phyloP scores from a whole-genome alignment of 176 grass and related monocot genomes.

The Hsuehochloa calcarea region DNA sequence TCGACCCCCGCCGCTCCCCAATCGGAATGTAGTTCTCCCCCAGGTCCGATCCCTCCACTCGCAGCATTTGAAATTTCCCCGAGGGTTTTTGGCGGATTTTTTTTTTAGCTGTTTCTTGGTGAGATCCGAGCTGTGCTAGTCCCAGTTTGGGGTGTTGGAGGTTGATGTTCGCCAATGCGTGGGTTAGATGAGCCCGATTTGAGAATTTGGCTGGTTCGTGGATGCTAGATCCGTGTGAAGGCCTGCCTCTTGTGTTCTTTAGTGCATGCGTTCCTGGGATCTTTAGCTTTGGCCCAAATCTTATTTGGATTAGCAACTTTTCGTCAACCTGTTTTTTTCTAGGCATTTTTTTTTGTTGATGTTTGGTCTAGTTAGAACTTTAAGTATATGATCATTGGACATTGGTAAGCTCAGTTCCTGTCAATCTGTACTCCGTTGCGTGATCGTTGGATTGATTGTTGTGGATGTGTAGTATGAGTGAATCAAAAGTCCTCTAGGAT shows the following conservation, averaged over 20 bases:
- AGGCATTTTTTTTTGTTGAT: neutral
- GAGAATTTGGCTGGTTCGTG: neutral
- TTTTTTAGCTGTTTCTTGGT: neutral
- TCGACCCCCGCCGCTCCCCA: neutral
- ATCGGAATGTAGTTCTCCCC: neutral
- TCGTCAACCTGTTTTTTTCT: neutral
- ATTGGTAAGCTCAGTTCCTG: neutral
- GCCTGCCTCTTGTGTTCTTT: neutral
- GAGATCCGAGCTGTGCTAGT: neutral
- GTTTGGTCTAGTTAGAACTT: neutral
- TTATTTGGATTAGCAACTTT: neutral
- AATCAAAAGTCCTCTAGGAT: neutral
- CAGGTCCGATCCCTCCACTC: neutral
- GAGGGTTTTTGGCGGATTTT: neutral
- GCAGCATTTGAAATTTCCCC: neutral
- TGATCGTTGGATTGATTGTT: neutral
- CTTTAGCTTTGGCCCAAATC: neutral
- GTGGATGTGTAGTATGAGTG: neutral
- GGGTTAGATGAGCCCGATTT: neutral
- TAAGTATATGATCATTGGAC: neutral
- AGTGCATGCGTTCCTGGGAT: neutral
- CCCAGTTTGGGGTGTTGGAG: neutral
- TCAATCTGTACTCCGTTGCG: neutral
- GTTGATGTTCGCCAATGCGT: neutral
- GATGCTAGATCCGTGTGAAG: slow-evolving; percentile 17